Base-by-base conservation (phyloP, 2,329 filamentous ascomycete species). In the Sporothrix humicola region DNA sequence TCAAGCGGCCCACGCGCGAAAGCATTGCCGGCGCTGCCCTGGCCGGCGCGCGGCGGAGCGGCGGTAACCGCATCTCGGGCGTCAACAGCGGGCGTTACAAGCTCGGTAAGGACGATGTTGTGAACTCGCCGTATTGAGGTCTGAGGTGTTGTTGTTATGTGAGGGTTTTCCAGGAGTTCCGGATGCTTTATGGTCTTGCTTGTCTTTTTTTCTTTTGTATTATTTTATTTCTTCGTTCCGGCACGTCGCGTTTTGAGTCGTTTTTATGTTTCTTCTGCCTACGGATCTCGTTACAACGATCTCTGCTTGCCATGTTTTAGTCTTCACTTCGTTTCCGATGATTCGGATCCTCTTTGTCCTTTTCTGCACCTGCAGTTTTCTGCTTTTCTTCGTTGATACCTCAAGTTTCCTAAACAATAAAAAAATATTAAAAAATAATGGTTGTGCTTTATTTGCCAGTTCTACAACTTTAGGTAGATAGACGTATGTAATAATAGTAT, bases 1-100 rank as follows among this genome's bases (percentile, higher is more conserved):
- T 99, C 79, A 93, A 93, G 86, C 91, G 91, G 79, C 94, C 95
- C 1, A 98, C 96, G 0, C 87, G 96, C 52, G 94, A 99, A 85
- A 98, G 94, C 81, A 98, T 99, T 81, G 93, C 93, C 17, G 86
- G 89, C 50, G 70, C 72, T 73, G 69, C 77, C 46, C 83, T 82
- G 76, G 75, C 81, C 72, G 80, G 77, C 75, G 48, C 68, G 3
- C 80, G 80, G 72, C 82, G 87, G 54, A 83, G 86, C 75, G 86
- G 84, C 76, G 84, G 85, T 2, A 85, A 85, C 5, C 82, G 88
- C 2, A 84, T 91, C 66, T 84, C 86, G 1, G 88, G 83, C 0
- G 82, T 82, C 54, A 83, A 85, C 26, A 90, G 88, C 75, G 87
- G 88, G 1, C 86, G 90, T 26, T 93, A 92, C 79, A 93, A 93